phyloP scores from a whole-genome alignment of 208 protist genomes.

The Spongospora subterranea region DNA sequence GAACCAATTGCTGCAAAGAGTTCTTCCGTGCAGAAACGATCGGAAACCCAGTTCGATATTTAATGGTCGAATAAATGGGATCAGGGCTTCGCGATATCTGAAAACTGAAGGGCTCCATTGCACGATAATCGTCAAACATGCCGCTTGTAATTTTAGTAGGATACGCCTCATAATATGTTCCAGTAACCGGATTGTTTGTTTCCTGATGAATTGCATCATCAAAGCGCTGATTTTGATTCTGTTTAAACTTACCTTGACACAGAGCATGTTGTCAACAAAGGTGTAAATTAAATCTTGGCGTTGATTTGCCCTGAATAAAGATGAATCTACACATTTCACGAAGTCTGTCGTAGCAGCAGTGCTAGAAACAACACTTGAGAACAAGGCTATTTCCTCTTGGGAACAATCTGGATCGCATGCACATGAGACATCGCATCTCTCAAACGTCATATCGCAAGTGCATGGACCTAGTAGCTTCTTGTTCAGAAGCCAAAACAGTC shows the following conservation, averaged over 20 bases:
- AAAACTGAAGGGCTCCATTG: background rate
- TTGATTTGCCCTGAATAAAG: background rate
- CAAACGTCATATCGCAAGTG: slow-evolving; percentile 39
- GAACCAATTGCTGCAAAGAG: background rate
- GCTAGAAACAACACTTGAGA: slow-evolving; percentile 14
- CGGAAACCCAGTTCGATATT: slow-evolving; percentile 12
- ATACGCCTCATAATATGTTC: background rate
- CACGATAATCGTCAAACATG: background rate
- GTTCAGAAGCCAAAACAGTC: too few relatives aligned
- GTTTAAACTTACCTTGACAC: slow-evolving; percentile 1
- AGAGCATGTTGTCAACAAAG: slow-evolving; percentile 50
- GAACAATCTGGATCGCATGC: slow-evolving; percentile 30
- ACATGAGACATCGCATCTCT: background rate
- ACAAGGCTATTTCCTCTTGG: background rate
- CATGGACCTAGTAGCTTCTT: too few relatives aligned
- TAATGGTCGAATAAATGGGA: background rate
- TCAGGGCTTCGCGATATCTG: background rate
- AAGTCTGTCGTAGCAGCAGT: background rate
- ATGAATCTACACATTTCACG: background rate
- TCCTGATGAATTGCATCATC: background rate
- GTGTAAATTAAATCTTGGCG: background rate
- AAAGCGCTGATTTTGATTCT: background rate
- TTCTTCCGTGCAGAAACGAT: background rate
- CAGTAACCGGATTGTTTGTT: background rate
- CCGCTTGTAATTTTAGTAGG: background rate